Evolutionary conservation across 2,329 filamentous ascomycete species (phyloP), one percentile per base, ranked within the genome.

Genomic region (Dactylellina drechsleri): DNA sequence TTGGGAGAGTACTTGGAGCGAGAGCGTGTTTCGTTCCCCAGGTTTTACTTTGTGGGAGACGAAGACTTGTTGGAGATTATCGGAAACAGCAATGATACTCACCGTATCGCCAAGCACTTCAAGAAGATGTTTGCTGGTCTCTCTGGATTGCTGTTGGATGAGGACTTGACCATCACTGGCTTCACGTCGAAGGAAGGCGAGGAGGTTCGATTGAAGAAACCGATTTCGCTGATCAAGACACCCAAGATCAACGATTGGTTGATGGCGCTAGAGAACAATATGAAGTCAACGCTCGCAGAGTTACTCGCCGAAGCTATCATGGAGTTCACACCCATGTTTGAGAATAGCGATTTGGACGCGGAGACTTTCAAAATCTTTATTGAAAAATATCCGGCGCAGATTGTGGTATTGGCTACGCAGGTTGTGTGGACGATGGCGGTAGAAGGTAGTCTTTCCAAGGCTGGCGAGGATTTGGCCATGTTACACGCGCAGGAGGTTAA

Each of bases 91-190:
- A 97, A 97, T 80, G 95, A 99, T 80, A 97, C 94, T 8, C 84
- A 95, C 75, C 93, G 95, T 65, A 96, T 99, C 78, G 92, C 95
- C 47, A 99, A 99, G 82, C 96, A 99, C 84, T 93, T 99, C 85
- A 94, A 96, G 82, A 99, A 99, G 85, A 99, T 99, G 95, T 99
- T 99, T 85, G 95, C 96, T 77, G 95, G 95, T 76, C 86, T 99
- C 56, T 94, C 91, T 3, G 95, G 95, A 2, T 87, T 99, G 41
- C 85, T 93, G 49, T 94, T 97, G 85, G 92, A 96, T 78, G 93
- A 98, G 65, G 92, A 97, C 79, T 88, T 89, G 26, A 89, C 92
- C 76, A 98, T 99, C 77, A 90, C 91, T 26, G 94, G 93, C 5
- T 94, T 98, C 79, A 95, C 91, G 1, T 99, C 95, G 0, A 97